phyloP scores from a whole-genome alignment of 331 rosid genomes.

The Quercus phellos region DNA sequence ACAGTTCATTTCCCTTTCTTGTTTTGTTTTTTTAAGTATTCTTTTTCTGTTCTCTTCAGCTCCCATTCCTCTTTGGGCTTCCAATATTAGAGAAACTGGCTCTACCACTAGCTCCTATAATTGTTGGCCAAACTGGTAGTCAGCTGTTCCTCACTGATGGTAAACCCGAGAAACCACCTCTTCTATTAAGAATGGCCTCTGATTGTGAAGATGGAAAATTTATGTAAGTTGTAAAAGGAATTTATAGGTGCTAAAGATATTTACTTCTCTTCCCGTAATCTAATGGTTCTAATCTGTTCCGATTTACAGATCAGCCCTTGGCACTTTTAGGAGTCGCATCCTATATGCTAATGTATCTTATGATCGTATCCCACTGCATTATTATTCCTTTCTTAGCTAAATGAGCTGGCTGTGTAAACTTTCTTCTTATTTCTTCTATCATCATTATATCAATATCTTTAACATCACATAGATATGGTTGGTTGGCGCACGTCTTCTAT shows the following conservation, averaged over 20 bases:
- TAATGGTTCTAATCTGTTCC: constrained; percentile 20
- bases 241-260: not conserved
- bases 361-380: constrained; percentile 70
- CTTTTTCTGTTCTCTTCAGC: constrained; percentile 43
- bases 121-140: constrained; percentile 86
- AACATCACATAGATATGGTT: constrained; percentile 78
- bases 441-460: constrained; percentile 30
- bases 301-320: constrained; percentile 77
- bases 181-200: constrained; percentile 89
- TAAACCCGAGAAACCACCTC: constrained; percentile 78
- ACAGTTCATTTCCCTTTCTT: not conserved
- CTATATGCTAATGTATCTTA: constrained; percentile 89
- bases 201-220: constrained; percentile 80
- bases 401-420: constrained; percentile 9
- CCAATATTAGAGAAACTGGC: constrained; percentile 86
- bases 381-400: constrained; percentile 13
- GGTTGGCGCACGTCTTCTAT: constrained; percentile 99
- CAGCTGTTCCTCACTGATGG: constrained; percentile 95
- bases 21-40: not conserved
- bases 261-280: constrained; percentile 7
- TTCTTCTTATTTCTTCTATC: constrained; percentile 15
- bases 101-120: constrained; percentile 74
- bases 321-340: constrained; percentile 66
- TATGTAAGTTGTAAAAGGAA: constrained; percentile 49
- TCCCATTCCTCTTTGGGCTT: constrained; percentile 82